phyloP scores from a whole-genome alignment of 2,329 filamentous ascomycete species.

The Chaetomium olivaceum region DNA sequence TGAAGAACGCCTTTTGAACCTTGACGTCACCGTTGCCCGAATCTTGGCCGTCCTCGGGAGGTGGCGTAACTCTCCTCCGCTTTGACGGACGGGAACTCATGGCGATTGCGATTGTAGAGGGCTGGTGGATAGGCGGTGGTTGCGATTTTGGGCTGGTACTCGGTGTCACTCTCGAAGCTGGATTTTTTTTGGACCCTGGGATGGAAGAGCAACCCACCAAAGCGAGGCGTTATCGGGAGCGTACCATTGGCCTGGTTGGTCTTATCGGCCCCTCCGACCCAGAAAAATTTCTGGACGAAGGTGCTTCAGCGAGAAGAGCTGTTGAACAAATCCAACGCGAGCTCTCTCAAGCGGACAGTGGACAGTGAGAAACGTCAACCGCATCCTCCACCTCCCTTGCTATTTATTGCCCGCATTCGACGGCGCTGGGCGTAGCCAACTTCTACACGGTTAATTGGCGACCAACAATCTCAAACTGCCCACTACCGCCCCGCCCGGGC shows the following conservation, averaged over 20 bases:
- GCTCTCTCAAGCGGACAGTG: neutral
- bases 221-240: constrained; percentile 21
- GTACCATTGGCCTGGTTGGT: constrained; percentile 9
- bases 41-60: constrained; percentile 48
- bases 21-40: constrained; percentile 39
- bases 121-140: constrained; percentile 11
- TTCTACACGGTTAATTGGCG: neutral
- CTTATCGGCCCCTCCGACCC: constrained; percentile 27
- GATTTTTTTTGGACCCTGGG: constrained; percentile 27
- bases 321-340: neutral
- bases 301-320: constrained; percentile 12
- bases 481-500: neutral
- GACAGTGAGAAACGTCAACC: constrained; percentile 3
- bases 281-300: constrained; percentile 29
- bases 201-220: constrained; percentile 23
- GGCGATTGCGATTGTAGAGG: constrained; percentile 19
- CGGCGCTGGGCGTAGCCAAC: neutral
- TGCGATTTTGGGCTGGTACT: neutral
- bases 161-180: constrained; percentile 7
- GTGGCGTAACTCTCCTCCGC: constrained; percentile 59
- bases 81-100: constrained; percentile 57
- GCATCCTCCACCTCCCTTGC: neutral
- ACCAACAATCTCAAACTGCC: neutral
- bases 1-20: constrained; percentile 67
- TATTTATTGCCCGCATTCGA: neutral